These are phyloP conservation scores for Blepharisma japonicum DNA, from an alignment of 73 alveolate species.

Conservation along the genomic window DNA sequence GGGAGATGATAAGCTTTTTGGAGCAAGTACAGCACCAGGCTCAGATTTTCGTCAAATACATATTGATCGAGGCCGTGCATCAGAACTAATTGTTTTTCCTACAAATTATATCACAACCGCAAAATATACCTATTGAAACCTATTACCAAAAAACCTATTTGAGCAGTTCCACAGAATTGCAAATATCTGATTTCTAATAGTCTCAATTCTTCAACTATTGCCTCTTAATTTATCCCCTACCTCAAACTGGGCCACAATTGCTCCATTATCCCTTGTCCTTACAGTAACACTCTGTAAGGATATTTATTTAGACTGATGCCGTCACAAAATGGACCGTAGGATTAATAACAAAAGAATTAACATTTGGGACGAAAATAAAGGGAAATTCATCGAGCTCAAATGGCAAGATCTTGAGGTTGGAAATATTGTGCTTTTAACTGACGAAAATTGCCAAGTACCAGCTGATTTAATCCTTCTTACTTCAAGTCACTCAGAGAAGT, in stretches of 20 bases:
- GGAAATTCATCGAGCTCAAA: not conserved
- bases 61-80: slow-evolving; percentile 2
- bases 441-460: slow-evolving; percentile 76
- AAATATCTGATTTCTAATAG: slow-evolving; percentile 73
- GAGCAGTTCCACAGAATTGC: slow-evolving; percentile 76
- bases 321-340: not conserved
- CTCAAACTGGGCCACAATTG: not conserved
- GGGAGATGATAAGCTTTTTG: too few species aligned
- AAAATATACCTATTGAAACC: not conserved
- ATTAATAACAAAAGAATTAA: not conserved
- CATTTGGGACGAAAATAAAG: not conserved
- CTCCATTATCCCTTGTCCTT: slow-evolving; percentile 9
- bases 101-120: slow-evolving; percentile 19
- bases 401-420: slow-evolving; percentile 31
- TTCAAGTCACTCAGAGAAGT: slow-evolving; percentile 63
- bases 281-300: not conserved
- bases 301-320: not conserved
- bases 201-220: slow-evolving; percentile 65
- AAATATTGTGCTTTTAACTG: slow-evolving; percentile 24
- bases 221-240: slow-evolving; percentile 38
- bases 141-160: slow-evolving; percentile 61
- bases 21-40: too few species aligned
- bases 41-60: slow-evolving; percentile 17
- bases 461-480: slow-evolving; percentile 77
- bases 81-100: slow-evolving; percentile 17